Evolutionary conservation across 129 eudicot genomes (phyloP), one percentile per base, ranked within the genome.

Genomic region (Kitagawia praeruptora): DNA sequence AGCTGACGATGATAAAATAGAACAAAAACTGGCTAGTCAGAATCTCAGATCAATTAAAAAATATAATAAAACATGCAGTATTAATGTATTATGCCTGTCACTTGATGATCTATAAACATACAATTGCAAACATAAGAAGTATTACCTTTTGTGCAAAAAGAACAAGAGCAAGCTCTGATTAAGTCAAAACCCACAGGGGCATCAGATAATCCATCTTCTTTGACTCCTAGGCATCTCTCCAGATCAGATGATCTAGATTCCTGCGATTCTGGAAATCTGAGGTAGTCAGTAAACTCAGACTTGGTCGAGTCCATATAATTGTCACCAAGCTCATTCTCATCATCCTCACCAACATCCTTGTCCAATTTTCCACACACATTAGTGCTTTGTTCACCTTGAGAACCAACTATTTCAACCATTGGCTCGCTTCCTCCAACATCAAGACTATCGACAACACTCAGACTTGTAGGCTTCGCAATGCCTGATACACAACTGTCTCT

Each of bases 91-190:
- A 15, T 16, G 5, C 54, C 53, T 48, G 54, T 49, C 6, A 49
- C 54, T 14, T 4, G 54, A 49, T 49, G 54, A 49, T 49, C 5
- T 38, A 69, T 73, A 58, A 34, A 39, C n/a, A 31, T 45, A 16
- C 5, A 0, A 48, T 42, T 53, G 0, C 9, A 76, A 53, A 70
- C 31, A 71, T 44, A 72, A n/a, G 3, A 61, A 75, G 18, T 2
- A 64, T n/a, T 83, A 95, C 99, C 99, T 90, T 95, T 92, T 4
- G 79, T 84, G 88, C 99, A 95, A 82, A 95, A 92, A 18, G 99
- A 89, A 78, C 99, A 95, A 15, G 93, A 79, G 79, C 99, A 95
- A 75, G 84, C 80, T 80, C 85, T 92, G 80, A 90, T 86, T 76
- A 82, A 67, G 58, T 89, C 89, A 38, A 79, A 34, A 79, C 82